Conservation (phyloP, 768 basidiomycete species). For the Hericium alpestre region DNA sequence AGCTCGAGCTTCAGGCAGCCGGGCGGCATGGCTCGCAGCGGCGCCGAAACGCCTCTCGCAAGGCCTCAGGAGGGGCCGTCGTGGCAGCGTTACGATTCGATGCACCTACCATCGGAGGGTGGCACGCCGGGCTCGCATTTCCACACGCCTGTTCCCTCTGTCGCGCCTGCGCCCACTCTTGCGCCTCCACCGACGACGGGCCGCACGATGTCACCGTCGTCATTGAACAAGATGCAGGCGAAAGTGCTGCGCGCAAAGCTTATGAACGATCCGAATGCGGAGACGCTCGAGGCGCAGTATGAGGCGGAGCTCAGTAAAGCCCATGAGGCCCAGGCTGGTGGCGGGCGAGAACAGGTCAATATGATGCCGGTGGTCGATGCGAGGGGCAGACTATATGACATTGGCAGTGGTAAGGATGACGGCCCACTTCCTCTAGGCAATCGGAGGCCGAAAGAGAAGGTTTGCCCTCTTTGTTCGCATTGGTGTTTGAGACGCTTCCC, state of each 20-base stretch:
- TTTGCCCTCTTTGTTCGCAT: slow-evolving; percentile 13
- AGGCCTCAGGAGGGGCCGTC: slow-evolving; percentile 22
- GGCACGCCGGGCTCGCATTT: slow-evolving; percentile 50
- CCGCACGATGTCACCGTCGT: slow-evolving; percentile 60
- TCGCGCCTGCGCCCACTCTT: slow-evolving; percentile 46
- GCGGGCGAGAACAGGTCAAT: slow-evolving; percentile 55
- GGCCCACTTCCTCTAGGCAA: slow-evolving; percentile 48
- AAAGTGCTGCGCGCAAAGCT: slow-evolving; percentile 86
- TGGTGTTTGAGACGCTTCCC: too few relatives aligned
- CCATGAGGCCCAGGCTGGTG: slow-evolving; percentile 17
- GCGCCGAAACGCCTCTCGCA: slow-evolving; percentile 48
- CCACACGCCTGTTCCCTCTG: slow-evolving; percentile 82
- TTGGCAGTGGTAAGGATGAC: slow-evolving; percentile 70
- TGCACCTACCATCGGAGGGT: slow-evolving; percentile 50
- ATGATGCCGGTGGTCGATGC: slow-evolving; percentile 85
- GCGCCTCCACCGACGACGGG: slow-evolving; percentile 10
- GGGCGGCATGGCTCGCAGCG: slow-evolving; percentile 44
- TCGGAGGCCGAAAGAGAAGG: slow-evolving; percentile 69
- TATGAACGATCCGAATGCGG: slow-evolving; percentile 69
- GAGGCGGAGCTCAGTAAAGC: slow-evolving; percentile 52
- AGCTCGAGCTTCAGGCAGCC: slow-evolving; percentile 85
- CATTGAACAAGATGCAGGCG: slow-evolving; percentile 87
- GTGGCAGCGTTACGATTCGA: slow-evolving; percentile 48
- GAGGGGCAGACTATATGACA: slow-evolving; percentile 78
- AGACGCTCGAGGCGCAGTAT: slow-evolving; percentile 74